Evolutionary conservation across 2,329 filamentous ascomycete species (phyloP).

Genomic region (Nectriaceae sp.): DNA sequence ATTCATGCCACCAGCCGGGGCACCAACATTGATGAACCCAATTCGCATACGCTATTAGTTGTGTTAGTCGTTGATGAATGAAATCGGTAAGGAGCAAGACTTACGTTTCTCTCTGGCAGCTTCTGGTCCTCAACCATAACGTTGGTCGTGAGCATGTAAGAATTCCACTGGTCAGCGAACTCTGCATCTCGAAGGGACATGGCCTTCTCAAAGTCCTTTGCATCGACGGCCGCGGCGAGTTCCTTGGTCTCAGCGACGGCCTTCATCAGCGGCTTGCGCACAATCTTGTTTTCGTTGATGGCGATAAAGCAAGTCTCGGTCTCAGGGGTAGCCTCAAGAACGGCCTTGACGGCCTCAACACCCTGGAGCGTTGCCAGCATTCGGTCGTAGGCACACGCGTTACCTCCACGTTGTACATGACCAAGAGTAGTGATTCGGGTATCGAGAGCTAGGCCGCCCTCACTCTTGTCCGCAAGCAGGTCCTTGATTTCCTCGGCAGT

Average conservation of each 20-base stretch:
- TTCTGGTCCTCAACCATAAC: slow-evolving; percentile 69
- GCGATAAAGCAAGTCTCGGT: slow-evolving; percentile 94
- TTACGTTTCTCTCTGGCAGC: slow-evolving; percentile 70
- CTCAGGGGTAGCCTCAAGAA: slow-evolving; percentile 84
- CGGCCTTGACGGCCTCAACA: slow-evolving; percentile 89
- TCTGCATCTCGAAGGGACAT: slow-evolving; percentile 90
- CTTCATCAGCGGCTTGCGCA: slow-evolving; percentile 83
- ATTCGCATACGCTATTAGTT: slow-evolving; percentile 75
- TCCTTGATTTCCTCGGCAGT: slow-evolving; percentile 80
- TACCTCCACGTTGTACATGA: slow-evolving; percentile 94
- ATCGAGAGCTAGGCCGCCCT: slow-evolving; percentile 72
- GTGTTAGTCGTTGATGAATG: slow-evolving; percentile 29
- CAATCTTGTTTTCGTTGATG: slow-evolving; percentile 97
- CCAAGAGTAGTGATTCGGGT: slow-evolving; percentile 94
- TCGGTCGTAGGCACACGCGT: slow-evolving; percentile 90
- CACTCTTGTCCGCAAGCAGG: slow-evolving; percentile 74
- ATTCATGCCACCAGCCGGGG: slow-evolving; percentile 97
- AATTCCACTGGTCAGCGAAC: slow-evolving; percentile 88
- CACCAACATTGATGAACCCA: slow-evolving; percentile 95
- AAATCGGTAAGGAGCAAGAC: slow-evolving; percentile 24
- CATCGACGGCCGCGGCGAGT: slow-evolving; percentile 78
- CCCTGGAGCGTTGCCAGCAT: slow-evolving; percentile 92
- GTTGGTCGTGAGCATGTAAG: slow-evolving; percentile 88
- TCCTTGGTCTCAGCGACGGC: slow-evolving; percentile 85
- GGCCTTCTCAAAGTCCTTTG: slow-evolving; percentile 82